Percentiles rank a stretch among this genome's conserved stretches.
These are phyloP conservation scores for Graphilbum fragrans DNA, from an alignment of 2,329 filamentous ascomycete species.

Conservation along the genomic window DNA sequence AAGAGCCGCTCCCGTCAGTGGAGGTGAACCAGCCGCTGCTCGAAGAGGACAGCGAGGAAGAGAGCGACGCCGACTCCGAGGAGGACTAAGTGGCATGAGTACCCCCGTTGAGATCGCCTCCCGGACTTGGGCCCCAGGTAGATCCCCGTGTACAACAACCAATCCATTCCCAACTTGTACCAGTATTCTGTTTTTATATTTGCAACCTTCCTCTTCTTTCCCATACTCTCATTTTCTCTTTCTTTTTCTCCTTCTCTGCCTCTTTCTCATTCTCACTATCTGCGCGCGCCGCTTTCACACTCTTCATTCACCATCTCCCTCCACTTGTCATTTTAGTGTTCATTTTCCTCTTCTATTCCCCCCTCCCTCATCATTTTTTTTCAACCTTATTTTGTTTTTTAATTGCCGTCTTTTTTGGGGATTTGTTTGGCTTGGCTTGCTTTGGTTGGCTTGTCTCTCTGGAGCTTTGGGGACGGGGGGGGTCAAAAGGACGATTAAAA, in stretches of 20 bases:
- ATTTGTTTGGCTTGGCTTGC: neutral
- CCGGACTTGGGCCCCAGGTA: no score
- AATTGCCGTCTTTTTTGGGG: neutral
- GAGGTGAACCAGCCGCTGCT: slow-evolving; percentile 19
- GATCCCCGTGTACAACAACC: no score
- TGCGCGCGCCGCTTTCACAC: no score
- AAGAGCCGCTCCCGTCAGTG: slow-evolving; percentile 27
- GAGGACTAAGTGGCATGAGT: slow-evolving; percentile 22
- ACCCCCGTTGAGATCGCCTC: no score
- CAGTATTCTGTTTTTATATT: neutral
- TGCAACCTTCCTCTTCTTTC: neutral
- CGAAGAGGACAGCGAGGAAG: slow-evolving; percentile 34
- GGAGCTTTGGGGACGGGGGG: neutral
- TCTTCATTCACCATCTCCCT: neutral
- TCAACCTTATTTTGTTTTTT: neutral
- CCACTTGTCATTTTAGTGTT: neutral
- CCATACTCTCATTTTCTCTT: neutral
- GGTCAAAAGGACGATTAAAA: neutral
- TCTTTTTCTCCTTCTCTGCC: neutral
- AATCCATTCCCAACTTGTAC: no score
- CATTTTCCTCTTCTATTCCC: neutral
- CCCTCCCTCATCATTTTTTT: neutral
- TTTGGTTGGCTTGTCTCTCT: neutral
- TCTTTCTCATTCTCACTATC: slow-evolving; percentile 2
- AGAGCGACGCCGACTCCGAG: slow-evolving; percentile 34